phyloP scores from a whole-genome alignment of 345 rosid species.

The Dipteronia sinensis region DNA sequence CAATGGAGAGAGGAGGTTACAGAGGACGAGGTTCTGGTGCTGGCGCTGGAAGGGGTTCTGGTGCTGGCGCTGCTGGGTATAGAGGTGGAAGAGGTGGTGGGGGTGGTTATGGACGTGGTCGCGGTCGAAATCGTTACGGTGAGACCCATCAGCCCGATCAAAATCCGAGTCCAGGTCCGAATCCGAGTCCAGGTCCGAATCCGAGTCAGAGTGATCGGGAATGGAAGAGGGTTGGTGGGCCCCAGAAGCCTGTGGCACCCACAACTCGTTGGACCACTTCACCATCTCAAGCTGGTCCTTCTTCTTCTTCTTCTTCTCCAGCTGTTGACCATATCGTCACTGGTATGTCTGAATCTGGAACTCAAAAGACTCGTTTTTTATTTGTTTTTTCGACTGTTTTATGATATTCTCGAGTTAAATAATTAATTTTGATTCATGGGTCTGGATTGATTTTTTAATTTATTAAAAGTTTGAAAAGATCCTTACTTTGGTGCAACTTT shows the following conservation, averaged over 20 bases:
- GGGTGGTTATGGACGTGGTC: not conserved
- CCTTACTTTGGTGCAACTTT: too few relatives aligned
- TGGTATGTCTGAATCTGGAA: not conserved
- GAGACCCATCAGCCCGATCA: not conserved
- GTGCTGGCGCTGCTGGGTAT: slow-evolving; percentile 6
- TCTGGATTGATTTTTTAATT: too few relatives aligned
- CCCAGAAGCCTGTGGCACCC: not conserved
- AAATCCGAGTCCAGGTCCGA: too few relatives aligned
- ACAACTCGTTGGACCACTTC: not conserved
- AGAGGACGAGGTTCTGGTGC: slow-evolving; percentile 31
- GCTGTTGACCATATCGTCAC: not conserved
- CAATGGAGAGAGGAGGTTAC: slow-evolving; percentile 54
- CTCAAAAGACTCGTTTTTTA: too few relatives aligned
- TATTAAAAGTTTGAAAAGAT: too few relatives aligned
- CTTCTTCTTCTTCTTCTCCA: not conserved
- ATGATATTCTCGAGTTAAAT: too few relatives aligned
- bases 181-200: too few relatives aligned
- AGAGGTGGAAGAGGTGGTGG: slow-evolving; percentile 15
- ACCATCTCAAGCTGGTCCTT: not conserved
- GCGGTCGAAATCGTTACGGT: not conserved
- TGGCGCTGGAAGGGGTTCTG: slow-evolving; percentile 9
- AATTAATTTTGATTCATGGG: too few relatives aligned
- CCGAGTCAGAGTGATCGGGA: too few relatives aligned
- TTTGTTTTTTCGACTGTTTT: too few relatives aligned
- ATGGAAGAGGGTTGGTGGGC: not conserved